These are phyloP conservation scores for Nemophila menziesii DNA, from an alignment of 257 asterid species.

Conservation along the genomic window DNA sequence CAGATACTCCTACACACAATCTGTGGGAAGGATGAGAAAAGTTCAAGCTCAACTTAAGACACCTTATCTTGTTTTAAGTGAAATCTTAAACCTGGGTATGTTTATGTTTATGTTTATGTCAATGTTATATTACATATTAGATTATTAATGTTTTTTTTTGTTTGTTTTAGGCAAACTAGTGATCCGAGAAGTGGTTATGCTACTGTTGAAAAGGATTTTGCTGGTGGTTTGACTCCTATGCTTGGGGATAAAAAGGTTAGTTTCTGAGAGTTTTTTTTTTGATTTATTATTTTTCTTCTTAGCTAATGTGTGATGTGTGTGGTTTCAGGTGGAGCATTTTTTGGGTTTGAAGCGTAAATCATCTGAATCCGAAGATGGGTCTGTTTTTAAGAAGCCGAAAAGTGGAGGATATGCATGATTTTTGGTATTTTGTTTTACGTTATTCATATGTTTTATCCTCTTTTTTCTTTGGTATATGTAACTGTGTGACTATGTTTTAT, in stretches of 20 bases:
- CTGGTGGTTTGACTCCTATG: constrained; percentile 96
- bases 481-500: no score
- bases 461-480: no score
- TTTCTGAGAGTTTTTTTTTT: no score
- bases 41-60: constrained; percentile 57
- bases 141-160: no score
- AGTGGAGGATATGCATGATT: no score
- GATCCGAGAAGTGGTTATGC: constrained; percentile 89
- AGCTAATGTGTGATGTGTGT: constrained; percentile 3
- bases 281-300: no score
- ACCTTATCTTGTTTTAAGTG: constrained; percentile 82
- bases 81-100: constrained; percentile 82
- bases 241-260: constrained; percentile 86
- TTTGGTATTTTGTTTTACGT: no score
- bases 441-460: no score
- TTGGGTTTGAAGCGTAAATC: constrained; percentile 77
- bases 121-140: no score
- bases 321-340: constrained; percentile 78
- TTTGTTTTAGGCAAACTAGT: constrained; percentile 93
- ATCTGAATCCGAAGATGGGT: constrained; percentile 34
- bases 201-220: constrained; percentile 69
- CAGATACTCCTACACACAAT: constrained; percentile 91
- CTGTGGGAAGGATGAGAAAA: constrained; percentile 89
- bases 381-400: constrained; percentile 54
- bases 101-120: no score